Evolutionary conservation across 139 green algal species (phyloP).

Genomic region (Pedinophyceae sp.): DNA sequence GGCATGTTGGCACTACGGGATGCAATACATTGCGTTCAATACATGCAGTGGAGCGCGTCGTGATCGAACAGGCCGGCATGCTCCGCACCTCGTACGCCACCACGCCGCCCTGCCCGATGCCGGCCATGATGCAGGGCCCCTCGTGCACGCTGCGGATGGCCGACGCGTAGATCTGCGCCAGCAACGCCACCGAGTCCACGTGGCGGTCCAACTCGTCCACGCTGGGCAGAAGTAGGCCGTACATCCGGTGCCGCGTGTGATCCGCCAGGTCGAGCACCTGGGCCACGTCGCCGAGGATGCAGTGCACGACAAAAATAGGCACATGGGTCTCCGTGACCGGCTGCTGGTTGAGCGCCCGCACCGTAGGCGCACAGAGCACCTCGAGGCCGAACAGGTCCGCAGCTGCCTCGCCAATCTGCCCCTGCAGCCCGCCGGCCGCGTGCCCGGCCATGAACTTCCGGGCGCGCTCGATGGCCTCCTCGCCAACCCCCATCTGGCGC

Average conservation of each 20-base stretch:
- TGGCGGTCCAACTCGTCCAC: background rate
- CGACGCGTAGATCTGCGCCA: constrained; percentile 19
- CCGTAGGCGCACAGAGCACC: background rate
- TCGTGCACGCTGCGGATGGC: constrained; percentile 7
- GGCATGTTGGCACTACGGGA: too few species aligned
- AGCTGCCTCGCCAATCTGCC: background rate
- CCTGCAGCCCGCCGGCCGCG: background rate
- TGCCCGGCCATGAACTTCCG: background rate
- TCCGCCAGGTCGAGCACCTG: background rate
- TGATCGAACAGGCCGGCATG: constrained; percentile 6
- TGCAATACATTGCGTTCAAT: too few species aligned
- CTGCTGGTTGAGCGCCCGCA: background rate
- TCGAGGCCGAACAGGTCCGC: background rate
- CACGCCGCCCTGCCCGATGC: constrained; percentile 32
- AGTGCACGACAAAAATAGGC: background rate
- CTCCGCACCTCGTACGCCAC: constrained; percentile 45
- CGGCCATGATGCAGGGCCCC: constrained; percentile 20
- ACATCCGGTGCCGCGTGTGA: background rate
- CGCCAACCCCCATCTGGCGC: constrained; percentile 55
- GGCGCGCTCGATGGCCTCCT: constrained; percentile 7
- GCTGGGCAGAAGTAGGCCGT: background rate
- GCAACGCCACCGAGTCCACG: background rate
- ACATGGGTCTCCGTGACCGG: background rate
- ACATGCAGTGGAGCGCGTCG: constrained; percentile 14
- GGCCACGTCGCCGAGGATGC: background rate